Evolutionary conservation across 345 rosid genomes (phyloP), one percentile per base, ranked within the genome.

Genomic region (Heritiera littoralis): DNA sequence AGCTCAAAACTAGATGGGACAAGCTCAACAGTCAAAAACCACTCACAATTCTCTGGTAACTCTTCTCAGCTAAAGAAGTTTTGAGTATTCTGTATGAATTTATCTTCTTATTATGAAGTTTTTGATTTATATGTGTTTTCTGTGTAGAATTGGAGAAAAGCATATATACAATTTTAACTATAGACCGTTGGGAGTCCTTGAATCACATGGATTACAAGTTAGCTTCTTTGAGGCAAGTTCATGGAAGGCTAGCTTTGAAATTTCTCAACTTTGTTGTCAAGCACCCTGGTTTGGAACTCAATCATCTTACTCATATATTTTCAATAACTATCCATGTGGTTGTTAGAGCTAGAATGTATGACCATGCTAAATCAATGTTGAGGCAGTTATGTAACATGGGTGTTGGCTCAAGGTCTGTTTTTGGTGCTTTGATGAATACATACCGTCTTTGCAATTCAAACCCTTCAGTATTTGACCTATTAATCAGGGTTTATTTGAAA

Each of bases 161-260:
- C 77, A 85, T 92, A 83, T 92, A 88, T 74, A 83, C 85, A 49
- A 87, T 93, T 77, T 93, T 95, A 59, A 93, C 98, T 5, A 84
- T 93, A 83, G 90, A 83, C 76, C 89, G 99, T 61, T 93, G 98
- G 98, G 92, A 93, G 75, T 95, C 97, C 43, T 87, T 95, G 68
- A 95, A 91, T 82, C 92, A 87, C 83, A 93, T 93, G 97, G 87
- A 86, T 2, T 95, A 95, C 81, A 92, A 77, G 76, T 84, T 88
- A 58, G 87, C 90, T 75, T 85, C 87, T 46, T 83, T 93, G 59
- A 88, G 98, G 80, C 94, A 88, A 32, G 94, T 93, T 84, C 98
- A 95, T 84, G 97, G 98, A 66, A 93, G 90, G 87, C 84, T 93
- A 59, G 97, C 97, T 77, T 79, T 95, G 81, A 92, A 89, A 81